Percentiles rank a stretch among this genome's conserved stretches.
phyloP scores from a whole-genome alignment of 306 rosid species.

The Castanea sativa region DNA sequence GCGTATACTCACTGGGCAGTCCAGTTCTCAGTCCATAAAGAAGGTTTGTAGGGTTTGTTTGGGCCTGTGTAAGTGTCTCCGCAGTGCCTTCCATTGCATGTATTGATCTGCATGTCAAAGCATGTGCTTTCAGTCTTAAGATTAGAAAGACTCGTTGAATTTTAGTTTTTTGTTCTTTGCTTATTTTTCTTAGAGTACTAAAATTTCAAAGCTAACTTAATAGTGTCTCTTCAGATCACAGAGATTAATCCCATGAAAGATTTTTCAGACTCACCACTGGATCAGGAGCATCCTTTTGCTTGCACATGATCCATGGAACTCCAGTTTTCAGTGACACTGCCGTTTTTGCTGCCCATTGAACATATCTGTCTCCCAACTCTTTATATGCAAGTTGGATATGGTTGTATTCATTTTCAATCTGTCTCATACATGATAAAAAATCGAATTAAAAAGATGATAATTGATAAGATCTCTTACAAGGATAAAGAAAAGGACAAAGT shows the following conservation, averaged over 20 bases:
- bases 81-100: slow-evolving; percentile 98
- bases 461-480: not conserved
- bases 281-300: slow-evolving; percentile 90
- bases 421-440: not conserved
- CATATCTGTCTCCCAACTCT: slow-evolving; percentile 47
- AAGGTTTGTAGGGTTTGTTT: slow-evolving; percentile 82
- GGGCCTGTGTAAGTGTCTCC: slow-evolving; percentile 92
- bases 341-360: slow-evolving; percentile 81
- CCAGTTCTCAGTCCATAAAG: slow-evolving; percentile 96
- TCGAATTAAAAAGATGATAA: not conserved
- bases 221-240: not conserved
- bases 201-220: not conserved
- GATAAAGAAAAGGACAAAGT: not conserved
- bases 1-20: slow-evolving; percentile 75
- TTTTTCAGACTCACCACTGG: slow-evolving; percentile 58
- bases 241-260: not conserved
- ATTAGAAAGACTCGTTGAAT: not conserved
- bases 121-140: not conserved
- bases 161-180: not conserved
- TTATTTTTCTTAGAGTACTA: not conserved
- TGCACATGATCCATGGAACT: slow-evolving; percentile 98
- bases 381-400: slow-evolving; percentile 71
- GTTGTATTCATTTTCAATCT: slow-evolving; percentile 93
- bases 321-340: slow-evolving; percentile 46
- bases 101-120: slow-evolving; percentile 55